A percentile compares a stretch with the other conserved stretches of the same genome.
Conservation (phyloP, 2,329 filamentous ascomycete species). For the Elsinoe australis region DNA sequence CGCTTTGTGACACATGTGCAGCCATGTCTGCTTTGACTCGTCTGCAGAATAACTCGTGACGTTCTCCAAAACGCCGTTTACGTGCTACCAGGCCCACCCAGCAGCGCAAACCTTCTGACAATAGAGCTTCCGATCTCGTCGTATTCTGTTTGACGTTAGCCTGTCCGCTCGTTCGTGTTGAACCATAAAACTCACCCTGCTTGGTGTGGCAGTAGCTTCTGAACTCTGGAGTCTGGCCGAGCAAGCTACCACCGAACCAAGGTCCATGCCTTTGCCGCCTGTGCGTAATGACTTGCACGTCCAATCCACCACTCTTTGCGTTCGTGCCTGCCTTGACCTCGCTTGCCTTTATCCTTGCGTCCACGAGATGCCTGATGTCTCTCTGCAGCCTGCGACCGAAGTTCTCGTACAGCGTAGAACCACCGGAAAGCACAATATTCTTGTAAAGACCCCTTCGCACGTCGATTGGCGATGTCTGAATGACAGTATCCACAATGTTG, state of each 20-base stretch:
- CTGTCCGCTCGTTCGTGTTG: conserved; percentile 21
- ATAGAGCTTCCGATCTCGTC: conserved; percentile 95
- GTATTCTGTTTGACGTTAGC: conserved; percentile 51
- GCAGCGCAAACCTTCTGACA: conserved; percentile 83
- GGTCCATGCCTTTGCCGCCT: conserved; percentile 95
- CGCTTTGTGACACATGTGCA: neutral
- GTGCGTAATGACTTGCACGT: conserved; percentile 95
- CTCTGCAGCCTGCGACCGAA: conserved; percentile 93
- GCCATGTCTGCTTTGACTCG: too few relatives aligned
- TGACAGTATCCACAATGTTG: conserved; percentile 89
- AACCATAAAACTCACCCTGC: conserved; percentile 18
- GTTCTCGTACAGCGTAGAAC: conserved; percentile 96
- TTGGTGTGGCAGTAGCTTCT: conserved; percentile 91
- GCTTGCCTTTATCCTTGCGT: conserved; percentile 83
- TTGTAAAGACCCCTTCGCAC: conserved; percentile 96
- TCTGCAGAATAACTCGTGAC: neutral
- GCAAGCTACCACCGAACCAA: conserved; percentile 94
- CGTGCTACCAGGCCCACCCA: conserved; percentile 83
- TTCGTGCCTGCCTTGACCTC: conserved; percentile 79
- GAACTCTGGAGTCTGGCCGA: conserved; percentile 97
- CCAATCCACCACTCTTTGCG: conserved; percentile 84
- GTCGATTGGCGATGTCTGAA: conserved; percentile 95
- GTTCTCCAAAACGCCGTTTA: conserved; percentile 32
- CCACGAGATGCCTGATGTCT: conserved; percentile 93
- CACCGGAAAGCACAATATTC: conserved; percentile 97